Base-by-base conservation (phyloP, 1,284 basidiomycete species). In the Papiliotrema terrestris region DNA sequence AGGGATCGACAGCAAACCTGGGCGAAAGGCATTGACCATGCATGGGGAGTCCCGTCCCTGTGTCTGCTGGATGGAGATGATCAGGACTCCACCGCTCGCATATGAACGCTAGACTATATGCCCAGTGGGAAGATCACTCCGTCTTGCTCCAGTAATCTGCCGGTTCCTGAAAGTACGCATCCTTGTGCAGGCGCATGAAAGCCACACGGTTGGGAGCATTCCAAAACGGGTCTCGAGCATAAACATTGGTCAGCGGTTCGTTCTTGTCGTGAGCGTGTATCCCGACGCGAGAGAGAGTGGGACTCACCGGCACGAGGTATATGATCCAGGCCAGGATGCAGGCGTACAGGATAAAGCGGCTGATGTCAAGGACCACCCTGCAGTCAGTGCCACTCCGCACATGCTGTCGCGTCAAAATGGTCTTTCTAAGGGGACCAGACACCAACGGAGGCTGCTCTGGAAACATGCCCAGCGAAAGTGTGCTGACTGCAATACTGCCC, bases 391-490 rank as follows among this genome's bases (percentile, higher is more conserved):
- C 11, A 11, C 9, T 35, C 29, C 19, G 11, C 26, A 25, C 23
- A 36, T 17, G 35, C n/a, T n/a, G n/a, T n/a, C n/a, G n/a, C n/a
- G n/a, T n/a, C n/a, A n/a, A n/a, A n/a, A n/a, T n/a, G n/a, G n/a
- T n/a, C n/a, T n/a, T n/a, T n/a, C n/a, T n/a, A n/a, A n/a, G n/a
- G n/a, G n/a, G n/a, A n/a, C n/a, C n/a, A n/a, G n/a, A n/a, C n/a
- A 38, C 37, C 29, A n/a, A 41, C 52, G 44, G 46, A 39, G 49
- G 20, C n/a, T 50, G 23, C 23, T 35, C 9, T 23, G 43, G 19
- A 54, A 62, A 68, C 38, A 68, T 55, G 6, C 65, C 65, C 29
- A 64, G 58, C 48, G 63, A 63, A 3, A 68, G 52, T 13, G 66
- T 70, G 1, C 62, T 59, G 13, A 57, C 37, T 2, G 58, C 60